phyloP scores from a whole-genome alignment of 1,139 yeast species.

The Zygotorulaspora mrakii region DNA sequence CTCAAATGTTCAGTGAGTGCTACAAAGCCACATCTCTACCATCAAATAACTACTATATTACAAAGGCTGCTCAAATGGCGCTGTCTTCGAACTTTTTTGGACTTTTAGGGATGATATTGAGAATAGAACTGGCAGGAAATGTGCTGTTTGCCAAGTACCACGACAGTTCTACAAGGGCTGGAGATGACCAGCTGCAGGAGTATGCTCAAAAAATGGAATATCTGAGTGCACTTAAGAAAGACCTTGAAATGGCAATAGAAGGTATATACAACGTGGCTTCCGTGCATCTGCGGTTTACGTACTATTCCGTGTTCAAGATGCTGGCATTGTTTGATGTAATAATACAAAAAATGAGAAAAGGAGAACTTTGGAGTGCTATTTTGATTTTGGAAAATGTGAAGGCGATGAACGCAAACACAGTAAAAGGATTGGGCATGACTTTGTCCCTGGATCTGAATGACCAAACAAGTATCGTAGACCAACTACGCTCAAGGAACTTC shows the following conservation, averaged over 20 bases:
- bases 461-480: constrained; percentile 16
- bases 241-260: constrained; percentile 25
- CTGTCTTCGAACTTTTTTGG: constrained; percentile 26
- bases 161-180: constrained; percentile 5
- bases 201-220: constrained; percentile 21
- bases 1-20: constrained; percentile 24
- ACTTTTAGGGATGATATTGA: constrained; percentile 23
- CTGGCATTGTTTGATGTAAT: constrained; percentile 33
- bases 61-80: constrained; percentile 28
- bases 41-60: constrained; percentile 22
- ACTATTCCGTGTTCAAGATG: constrained; percentile 35
- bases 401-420: constrained; percentile 18
- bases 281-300: constrained; percentile 29
- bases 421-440: constrained; percentile 22
- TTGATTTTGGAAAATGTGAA: constrained; percentile 19
- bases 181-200: constrained; percentile 6
- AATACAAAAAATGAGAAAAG: constrained; percentile 25
- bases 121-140: constrained; percentile 27
- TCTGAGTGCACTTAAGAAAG: constrained; percentile 20
- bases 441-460: constrained; percentile 21
- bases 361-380: constrained; percentile 28
- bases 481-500: constrained; percentile 18
- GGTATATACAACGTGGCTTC: constrained; percentile 26
- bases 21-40: constrained; percentile 17
- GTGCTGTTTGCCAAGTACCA: constrained; percentile 17